Conservation (phyloP, 805 yeast species). For the Schizosaccharomyces osmophilus region DNA sequence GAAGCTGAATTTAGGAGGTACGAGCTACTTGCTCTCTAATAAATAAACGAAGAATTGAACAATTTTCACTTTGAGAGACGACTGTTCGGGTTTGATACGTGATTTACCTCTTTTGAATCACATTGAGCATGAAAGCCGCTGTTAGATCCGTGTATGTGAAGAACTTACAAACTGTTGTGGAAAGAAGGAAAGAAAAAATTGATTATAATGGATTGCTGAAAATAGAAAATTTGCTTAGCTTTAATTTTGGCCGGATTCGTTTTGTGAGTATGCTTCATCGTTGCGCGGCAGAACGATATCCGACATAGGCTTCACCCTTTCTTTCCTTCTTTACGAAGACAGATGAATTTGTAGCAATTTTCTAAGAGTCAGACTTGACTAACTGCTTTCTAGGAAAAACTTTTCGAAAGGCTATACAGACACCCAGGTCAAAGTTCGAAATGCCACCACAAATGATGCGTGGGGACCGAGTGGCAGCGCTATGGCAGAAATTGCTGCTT, state of each 20-base stretch:
- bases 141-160: neutral
- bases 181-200: neutral
- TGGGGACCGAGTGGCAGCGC: slow-evolving; percentile 59
- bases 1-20: neutral
- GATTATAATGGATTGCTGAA: no score
- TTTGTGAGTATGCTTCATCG: no score
- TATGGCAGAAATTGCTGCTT: slow-evolving; percentile 61
- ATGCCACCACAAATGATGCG: slow-evolving; percentile 75
- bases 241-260: no score
- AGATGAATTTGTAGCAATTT: neutral
- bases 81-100: neutral
- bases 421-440: slow-evolving; percentile 69
- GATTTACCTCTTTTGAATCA: neutral
- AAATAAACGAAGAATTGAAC: neutral
- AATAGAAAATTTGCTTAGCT: no score
- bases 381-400: slow-evolving; percentile 24
- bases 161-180: neutral
- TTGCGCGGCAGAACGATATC: no score
- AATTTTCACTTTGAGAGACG: neutral
- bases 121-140: slow-evolving; percentile 1
- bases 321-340: no score
- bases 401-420: slow-evolving; percentile 72
- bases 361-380: neutral
- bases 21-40: neutral
- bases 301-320: no score